Evolutionary conservation across 2,329 filamentous ascomycete genomes (phyloP).

Genomic region (Hymenotorrendiella dingleyae): DNA sequence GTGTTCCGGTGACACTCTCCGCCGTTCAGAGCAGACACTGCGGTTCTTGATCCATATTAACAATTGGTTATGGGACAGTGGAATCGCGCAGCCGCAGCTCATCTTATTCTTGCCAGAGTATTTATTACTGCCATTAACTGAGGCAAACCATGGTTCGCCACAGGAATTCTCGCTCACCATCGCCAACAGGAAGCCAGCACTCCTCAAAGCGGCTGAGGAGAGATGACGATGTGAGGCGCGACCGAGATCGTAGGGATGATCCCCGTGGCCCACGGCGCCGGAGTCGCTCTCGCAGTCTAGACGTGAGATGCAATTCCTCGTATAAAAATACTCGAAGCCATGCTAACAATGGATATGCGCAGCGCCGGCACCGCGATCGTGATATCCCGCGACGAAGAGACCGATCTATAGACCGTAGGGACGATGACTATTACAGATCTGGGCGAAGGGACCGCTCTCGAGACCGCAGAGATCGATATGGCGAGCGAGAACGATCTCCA

Average conservation of each 20-base stretch:
- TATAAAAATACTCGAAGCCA: conserved; percentile 15
- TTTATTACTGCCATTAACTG: conserved; percentile 39
- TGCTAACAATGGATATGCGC: conserved; percentile 37
- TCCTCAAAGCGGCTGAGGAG: conserved; percentile 54
- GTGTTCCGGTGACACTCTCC: no score
- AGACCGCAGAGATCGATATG: conserved; percentile 54
- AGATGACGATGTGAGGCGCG: conserved; percentile 43
- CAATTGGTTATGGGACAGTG: no score
- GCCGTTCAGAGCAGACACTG: no score
- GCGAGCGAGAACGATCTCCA: conserved; percentile 52
- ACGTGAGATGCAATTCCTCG: conserved; percentile 44
- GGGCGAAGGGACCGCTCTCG: conserved; percentile 55
- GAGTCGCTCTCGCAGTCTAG: conserved; percentile 54
- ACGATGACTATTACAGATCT: conserved; percentile 59
- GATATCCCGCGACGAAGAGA: conserved; percentile 61
- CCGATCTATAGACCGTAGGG: conserved; percentile 61
- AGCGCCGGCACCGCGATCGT: conserved; percentile 56
- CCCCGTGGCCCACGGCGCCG: conserved; percentile 45
- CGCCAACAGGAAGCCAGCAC: conserved; percentile 81
- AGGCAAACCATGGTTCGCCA: conserved; percentile 51
- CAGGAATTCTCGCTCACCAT: conserved; percentile 76
- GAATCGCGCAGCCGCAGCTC: no score
- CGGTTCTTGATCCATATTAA: no score
- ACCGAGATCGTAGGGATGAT: conserved; percentile 42
- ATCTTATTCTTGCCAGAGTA: conserved; percentile 23